Conservation (phyloP, 169 alveolate species). For the Babesia bovis region DNA sequence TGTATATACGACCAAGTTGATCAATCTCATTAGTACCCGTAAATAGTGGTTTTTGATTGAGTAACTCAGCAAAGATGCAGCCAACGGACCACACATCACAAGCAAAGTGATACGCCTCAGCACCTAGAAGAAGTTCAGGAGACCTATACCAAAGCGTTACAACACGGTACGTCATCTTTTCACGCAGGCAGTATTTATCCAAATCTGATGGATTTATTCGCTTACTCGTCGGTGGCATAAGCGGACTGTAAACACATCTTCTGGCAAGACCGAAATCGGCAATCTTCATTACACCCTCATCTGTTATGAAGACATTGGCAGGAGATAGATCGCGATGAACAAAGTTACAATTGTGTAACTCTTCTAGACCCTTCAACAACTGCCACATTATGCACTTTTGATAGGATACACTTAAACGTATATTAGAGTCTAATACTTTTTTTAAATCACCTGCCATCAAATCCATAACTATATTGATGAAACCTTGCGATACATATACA, state of each 20-base stretch:
- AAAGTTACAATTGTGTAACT: conserved; percentile 74
- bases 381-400: conserved; percentile 85
- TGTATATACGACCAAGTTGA: conserved; percentile 82
- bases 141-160: conserved; percentile 94
- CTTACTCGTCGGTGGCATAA: conserved; percentile 58
- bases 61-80: conserved; percentile 90
- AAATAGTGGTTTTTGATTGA: conserved; percentile 83
- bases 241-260: conserved; percentile 34
- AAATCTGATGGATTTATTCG: conserved; percentile 51
- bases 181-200: conserved; percentile 67
- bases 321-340: conserved; percentile 86
- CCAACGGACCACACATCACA: conserved; percentile 94
- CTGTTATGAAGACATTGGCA: conserved; percentile 81
- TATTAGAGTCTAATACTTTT: conserved; percentile 83
- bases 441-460: conserved; percentile 91
- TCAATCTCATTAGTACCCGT: conserved; percentile 87
- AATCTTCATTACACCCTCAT: conserved; percentile 80
- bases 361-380: conserved; percentile 74
- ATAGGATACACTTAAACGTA: conserved; percentile 85
- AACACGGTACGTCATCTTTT: conserved; percentile 83
- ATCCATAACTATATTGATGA: conserved; percentile 88
- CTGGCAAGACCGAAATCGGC: conserved; percentile 90
- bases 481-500: conserved; percentile 82
- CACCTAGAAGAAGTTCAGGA: conserved; percentile 93
- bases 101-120: conserved; percentile 85